Conservation (phyloP, 257 asterid species). For the Misopates orontium region DNA sequence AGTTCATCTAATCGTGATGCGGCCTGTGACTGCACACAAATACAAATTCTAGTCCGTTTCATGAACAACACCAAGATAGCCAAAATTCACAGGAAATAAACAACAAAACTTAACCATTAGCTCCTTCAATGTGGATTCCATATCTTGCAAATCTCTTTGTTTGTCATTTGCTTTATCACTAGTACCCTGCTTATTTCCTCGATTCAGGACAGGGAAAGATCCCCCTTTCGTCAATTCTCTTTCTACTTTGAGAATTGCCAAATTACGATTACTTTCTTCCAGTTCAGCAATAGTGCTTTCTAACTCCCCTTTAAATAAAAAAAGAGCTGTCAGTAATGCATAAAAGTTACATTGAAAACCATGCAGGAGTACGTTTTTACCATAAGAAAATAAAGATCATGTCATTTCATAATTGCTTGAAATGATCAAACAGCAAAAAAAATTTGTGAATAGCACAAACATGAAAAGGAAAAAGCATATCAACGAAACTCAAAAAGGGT, state of each 20-base stretch:
- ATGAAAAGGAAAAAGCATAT: no score
- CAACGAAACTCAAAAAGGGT: no score
- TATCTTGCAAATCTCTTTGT: conserved; percentile 72
- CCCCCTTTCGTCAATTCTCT: conserved; percentile 63
- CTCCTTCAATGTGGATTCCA: conserved; percentile 75
- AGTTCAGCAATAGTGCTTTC: conserved; percentile 61
- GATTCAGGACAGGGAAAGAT: conserved; percentile 48
- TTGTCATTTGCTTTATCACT: conserved; percentile 66
- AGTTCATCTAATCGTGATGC: conserved; percentile 64
- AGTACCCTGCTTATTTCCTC: conserved; percentile 51
- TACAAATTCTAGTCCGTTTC: conserved; percentile 15
- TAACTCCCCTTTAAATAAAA: conserved; percentile 67
- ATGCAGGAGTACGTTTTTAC: neutral
- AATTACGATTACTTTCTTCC: conserved; percentile 72
- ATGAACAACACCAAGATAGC: conserved; percentile 11
- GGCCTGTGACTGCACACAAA: conserved; percentile 62
- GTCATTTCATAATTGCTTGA: no score
- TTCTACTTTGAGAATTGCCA: conserved; percentile 73
- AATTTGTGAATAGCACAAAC: no score
- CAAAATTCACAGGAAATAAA: conserved; percentile 27
- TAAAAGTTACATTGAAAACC: conserved; percentile 1
- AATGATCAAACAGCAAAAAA: no score
- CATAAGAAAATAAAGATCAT: no score
- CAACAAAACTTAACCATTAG: conserved; percentile 52
- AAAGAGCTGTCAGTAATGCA: conserved; percentile 22